Base-by-base conservation (phyloP, 2,329 filamentous ascomycete genomes). In the Lasiodiplodia citricola region DNA sequence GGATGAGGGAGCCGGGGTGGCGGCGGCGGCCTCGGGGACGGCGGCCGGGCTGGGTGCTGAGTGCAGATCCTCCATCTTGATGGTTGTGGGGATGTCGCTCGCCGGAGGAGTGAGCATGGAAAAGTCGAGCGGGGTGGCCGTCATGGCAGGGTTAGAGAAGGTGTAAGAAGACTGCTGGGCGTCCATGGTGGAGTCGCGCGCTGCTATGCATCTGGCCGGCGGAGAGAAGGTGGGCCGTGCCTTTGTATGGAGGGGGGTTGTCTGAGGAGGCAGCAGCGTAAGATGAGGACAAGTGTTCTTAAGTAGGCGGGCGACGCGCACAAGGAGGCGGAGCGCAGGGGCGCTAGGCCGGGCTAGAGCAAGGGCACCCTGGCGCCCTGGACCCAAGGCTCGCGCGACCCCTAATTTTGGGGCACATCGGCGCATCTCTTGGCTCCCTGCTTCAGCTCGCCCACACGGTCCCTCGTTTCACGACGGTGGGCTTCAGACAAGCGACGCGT, bases 11-110 rank as follows among this genome's bases (percentile, higher is more conserved):
- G 55, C 28, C 1, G 54, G 6, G 8, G 38, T 11, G 38, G 16
- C 31, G 74, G 73, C 11, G 70, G 70, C 31, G 44, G 71, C 67
- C 55, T 73, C 62, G 64, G 75, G 70, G 28, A 73, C 57, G 70
- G 71, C 51, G 68, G 67, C 50, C 16, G 70, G 67, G 7, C 72
- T 70, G 38, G 74, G 69, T 50, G 73, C 63, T 18, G 71, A 72
- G 28, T 79, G 73, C 68, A 81, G 75, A 73, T 81, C 79, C 72
- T 81, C 79, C 76, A 81, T 78, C 72, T 81, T 81, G 75, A 81
- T 80, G 60, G 78, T 81, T 23, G 67, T 37, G 67, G 67, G 67
- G 38, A 52, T 28, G 51, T 68, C 58, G 50, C 47, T 35, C 47
- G 58, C 50, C 18, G 47, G 37, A 25, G 66, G 57, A 1, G 67